A percentile compares a stretch with the other conserved stretches of the same genome.
Conservation (phyloP, 1,284 basidiomycete genomes). For the Irpex sp. region DNA sequence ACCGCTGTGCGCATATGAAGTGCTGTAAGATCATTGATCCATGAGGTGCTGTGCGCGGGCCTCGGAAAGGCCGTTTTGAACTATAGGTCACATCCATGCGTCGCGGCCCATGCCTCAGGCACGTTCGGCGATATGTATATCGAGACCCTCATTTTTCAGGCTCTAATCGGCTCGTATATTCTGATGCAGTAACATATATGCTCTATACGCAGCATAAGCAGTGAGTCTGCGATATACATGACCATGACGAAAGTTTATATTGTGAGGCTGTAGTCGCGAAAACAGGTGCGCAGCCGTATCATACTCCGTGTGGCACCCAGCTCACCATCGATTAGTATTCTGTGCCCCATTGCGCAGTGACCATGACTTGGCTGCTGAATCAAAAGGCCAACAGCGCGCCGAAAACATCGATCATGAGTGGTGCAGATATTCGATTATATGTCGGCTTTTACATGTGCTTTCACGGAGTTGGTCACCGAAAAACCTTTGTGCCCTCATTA, state of each 20-base stretch:
- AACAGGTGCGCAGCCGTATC: background rate
- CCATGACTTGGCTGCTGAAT: background rate
- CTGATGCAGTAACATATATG: background rate
- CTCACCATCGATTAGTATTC: background rate
- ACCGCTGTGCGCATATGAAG: background rate
- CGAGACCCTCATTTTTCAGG: background rate
- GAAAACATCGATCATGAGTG: background rate
- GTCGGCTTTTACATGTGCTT: background rate
- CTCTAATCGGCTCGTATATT: background rate
- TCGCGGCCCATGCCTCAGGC: background rate
- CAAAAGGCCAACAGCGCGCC: background rate
- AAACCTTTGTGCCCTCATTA: background rate
- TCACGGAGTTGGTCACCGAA: background rate
- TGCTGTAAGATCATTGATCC: background rate
- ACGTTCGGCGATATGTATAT: background rate
- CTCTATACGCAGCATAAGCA: background rate
- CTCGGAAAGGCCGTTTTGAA: background rate
- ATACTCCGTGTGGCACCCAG: background rate
- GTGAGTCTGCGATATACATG: background rate
- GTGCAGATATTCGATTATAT: background rate
- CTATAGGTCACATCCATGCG: background rate
- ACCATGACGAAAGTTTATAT: background rate
- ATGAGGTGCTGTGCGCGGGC: background rate
- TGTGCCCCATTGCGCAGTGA: background rate
- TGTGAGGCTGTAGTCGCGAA: background rate